phyloP scores from a whole-genome alignment of 148 eudicot genomes.

The Fagopyrum tataricum region DNA sequence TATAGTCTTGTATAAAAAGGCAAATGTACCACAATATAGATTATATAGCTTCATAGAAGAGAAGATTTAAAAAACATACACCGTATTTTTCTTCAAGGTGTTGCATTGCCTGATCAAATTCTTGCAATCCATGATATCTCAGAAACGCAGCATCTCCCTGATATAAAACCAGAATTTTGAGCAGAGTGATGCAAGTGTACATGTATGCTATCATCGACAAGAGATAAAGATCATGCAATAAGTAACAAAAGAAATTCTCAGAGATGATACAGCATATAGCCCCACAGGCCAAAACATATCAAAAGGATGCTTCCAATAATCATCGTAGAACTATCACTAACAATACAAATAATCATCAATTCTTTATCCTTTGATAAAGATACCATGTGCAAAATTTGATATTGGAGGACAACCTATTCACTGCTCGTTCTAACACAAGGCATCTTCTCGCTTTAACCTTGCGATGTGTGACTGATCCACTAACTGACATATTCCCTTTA shows the following conservation, averaged over 20 bases:
- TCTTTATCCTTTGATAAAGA: background rate
- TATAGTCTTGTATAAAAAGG: background rate
- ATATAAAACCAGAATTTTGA: background rate
- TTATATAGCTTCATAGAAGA: background rate
- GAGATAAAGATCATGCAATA: background rate
- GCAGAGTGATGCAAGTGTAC: conserved; percentile 1
- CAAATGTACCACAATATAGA: background rate
- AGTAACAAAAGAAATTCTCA: background rate
- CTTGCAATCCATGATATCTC: conserved; percentile 82
- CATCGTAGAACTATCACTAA: background rate
- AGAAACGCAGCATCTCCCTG: conserved; percentile 95
- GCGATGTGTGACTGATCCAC: background rate
- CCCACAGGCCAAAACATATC: background rate
- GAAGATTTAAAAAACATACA: conserved; percentile 36
- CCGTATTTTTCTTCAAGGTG: conserved; percentile 84
- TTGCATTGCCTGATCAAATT: conserved; percentile 94
- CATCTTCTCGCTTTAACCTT: background rate
- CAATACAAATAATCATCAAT: background rate
- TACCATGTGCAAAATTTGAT: background rate
- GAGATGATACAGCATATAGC: background rate
- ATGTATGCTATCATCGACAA: background rate
- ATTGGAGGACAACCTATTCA: background rate
- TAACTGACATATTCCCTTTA: background rate
- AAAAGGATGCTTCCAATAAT: background rate
- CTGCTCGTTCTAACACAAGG: background rate